phyloP scores from a whole-genome alignment of 2,329 filamentous ascomycete genomes.

The Aspergillus sp. region DNA sequence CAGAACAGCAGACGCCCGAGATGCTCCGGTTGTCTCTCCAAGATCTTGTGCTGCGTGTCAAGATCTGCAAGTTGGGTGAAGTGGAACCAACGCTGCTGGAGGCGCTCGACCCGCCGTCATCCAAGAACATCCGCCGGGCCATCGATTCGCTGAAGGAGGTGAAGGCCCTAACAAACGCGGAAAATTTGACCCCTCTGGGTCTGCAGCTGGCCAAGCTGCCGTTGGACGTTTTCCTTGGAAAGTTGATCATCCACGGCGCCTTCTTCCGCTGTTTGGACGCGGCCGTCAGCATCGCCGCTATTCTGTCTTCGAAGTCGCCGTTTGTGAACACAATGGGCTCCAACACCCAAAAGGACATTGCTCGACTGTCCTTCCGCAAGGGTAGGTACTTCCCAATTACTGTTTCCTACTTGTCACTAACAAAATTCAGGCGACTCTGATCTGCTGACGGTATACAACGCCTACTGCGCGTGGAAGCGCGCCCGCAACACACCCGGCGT shows the following conservation, averaged over 20 bases:
- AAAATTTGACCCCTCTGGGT: constrained; percentile 85
- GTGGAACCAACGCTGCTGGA: constrained; percentile 87
- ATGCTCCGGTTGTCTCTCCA: constrained; percentile 93
- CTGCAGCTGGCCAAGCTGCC: constrained; percentile 84
- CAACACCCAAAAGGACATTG: constrained; percentile 76
- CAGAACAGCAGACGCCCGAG: constrained; percentile 92
- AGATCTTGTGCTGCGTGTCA: constrained; percentile 91
- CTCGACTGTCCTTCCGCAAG: constrained; percentile 75
- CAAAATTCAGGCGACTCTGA: constrained; percentile 73
- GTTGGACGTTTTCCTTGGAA: constrained; percentile 91
- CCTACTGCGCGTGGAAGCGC: constrained; percentile 84
- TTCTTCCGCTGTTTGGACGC: constrained; percentile 92
- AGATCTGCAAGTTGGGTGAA: constrained; percentile 93
- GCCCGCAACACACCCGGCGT: constrained; percentile 70
- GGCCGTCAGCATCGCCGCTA: constrained; percentile 86
- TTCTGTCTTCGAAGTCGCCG: constrained; percentile 90
- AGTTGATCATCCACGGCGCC: constrained; percentile 82
- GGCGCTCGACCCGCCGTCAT: constrained; percentile 84
- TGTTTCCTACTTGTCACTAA: background rate
- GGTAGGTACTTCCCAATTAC: constrained; percentile 39
- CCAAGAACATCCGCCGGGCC: constrained; percentile 89
- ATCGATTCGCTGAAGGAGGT: constrained; percentile 94
- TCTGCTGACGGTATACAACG: constrained; percentile 88
- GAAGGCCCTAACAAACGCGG: constrained; percentile 75
- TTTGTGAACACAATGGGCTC: constrained; percentile 86